phyloP scores from a whole-genome alignment of 148 eudicot genomes.

The Nepenthes mirabilis region DNA sequence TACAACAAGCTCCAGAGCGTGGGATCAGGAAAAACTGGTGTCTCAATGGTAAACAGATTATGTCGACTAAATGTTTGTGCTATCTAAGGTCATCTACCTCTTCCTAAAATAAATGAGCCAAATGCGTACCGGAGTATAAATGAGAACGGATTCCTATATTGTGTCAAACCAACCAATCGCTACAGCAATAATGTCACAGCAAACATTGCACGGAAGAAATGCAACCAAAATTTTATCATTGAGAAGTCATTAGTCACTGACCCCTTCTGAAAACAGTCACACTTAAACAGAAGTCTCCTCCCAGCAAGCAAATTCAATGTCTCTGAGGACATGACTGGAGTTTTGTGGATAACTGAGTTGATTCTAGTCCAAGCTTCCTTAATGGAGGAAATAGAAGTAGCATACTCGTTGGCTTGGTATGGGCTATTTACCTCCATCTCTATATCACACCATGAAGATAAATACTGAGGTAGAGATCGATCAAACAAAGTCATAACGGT shows the following conservation, averaged over 20 bases:
- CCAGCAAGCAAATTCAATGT: conserved; percentile 62
- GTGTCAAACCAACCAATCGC: no score
- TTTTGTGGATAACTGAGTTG: conserved; percentile 40
- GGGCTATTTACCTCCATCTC: conserved; percentile 23
- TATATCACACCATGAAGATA: not conserved
- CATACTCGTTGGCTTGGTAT: conserved; percentile 28
- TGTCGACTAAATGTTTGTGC: no score
- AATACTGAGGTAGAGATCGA: no score
- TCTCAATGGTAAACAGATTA: no score
- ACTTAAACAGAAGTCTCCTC: conserved; percentile 68
- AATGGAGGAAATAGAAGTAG: conserved; percentile 70
- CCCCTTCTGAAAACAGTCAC: conserved; percentile 99
- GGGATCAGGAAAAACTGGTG: no score
- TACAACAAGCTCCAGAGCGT: no score
- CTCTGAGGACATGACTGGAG: conserved; percentile 72
- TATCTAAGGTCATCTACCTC: no score
- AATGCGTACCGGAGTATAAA: no score
- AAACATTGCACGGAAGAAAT: not conserved
- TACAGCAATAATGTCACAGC: not conserved
- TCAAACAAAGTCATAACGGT: no score
- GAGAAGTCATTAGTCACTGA: conserved; percentile 18
- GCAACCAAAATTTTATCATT: not conserved
- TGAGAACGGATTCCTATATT: no score
- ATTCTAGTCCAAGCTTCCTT: conserved; percentile 63
- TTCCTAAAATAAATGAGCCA: no score